A percentile compares a stretch with the other conserved stretches of the same genome.
Evolutionary conservation across 2,329 filamentous ascomycete genomes (phyloP).

Genomic region (Myriosclerotinia scirpicola): DNA sequence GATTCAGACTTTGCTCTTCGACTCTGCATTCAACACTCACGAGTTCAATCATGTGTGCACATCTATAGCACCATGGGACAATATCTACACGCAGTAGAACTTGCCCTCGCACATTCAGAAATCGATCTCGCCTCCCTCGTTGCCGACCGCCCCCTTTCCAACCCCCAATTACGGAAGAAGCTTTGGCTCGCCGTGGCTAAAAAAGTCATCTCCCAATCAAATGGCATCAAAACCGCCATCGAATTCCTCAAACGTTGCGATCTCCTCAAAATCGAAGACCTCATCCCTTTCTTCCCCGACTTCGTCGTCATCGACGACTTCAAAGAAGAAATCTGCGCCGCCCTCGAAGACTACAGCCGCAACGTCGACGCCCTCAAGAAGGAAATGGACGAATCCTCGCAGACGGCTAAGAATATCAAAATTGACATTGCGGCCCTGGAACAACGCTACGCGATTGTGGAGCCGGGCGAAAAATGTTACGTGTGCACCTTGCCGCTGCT

Average conservation of each 20-base stretch:
- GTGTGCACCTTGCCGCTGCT: constrained; percentile 82
- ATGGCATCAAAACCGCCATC: constrained; percentile 89
- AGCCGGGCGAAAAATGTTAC: constrained; percentile 93
- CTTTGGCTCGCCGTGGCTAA: constrained; percentile 94
- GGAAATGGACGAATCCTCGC: constrained; percentile 93
- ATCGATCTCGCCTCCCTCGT: constrained; percentile 87
- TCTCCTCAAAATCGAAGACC: constrained; percentile 87
- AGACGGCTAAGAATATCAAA: constrained; percentile 88
- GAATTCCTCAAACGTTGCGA: constrained; percentile 92
- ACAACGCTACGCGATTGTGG: constrained; percentile 90
- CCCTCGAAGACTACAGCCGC: constrained; percentile 88
- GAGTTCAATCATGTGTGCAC: constrained; percentile 91
- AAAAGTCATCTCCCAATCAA: constrained; percentile 84
- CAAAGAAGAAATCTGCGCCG: constrained; percentile 94
- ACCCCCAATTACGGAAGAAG: constrained; percentile 81
- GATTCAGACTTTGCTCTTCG: constrained; percentile 96
- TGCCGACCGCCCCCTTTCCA: constrained; percentile 79
- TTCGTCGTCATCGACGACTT: constrained; percentile 99
- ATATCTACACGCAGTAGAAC: constrained; percentile 87
- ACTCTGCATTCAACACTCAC: constrained; percentile 90
- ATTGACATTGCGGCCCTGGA: constrained; percentile 83
- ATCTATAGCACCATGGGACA: constrained; percentile 98
- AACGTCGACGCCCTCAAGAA: constrained; percentile 85
- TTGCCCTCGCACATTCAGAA: constrained; percentile 86
- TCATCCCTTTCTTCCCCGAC: constrained; percentile 98